Evolutionary conservation across 345 rosid genomes (phyloP).

Genomic region (Bruguiera parviflora): DNA sequence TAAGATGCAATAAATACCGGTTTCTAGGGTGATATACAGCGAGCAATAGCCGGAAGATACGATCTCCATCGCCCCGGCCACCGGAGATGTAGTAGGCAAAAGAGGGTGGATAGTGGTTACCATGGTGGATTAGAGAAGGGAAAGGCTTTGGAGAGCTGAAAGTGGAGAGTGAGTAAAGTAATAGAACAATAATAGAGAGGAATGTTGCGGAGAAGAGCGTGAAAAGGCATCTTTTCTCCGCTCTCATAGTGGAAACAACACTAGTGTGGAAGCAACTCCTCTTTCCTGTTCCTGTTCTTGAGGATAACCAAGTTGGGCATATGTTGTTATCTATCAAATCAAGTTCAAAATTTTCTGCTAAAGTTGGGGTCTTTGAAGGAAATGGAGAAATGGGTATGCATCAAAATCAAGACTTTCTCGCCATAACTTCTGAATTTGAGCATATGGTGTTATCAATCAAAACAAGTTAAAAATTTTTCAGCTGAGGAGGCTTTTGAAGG

Average conservation of each 20-base stretch:
- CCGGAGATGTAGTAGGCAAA: constrained; percentile 90
- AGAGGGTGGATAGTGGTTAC: constrained; percentile 78
- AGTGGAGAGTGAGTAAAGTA: constrained; percentile 71
- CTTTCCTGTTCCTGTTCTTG: constrained; percentile 10
- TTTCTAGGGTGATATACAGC: constrained; percentile 97
- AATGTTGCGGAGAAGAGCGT: constrained; percentile 76
- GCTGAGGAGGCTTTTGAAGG: neutral
- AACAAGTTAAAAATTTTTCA: constrained; percentile 4
- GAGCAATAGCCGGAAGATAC: constrained; percentile 73
- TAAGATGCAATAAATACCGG: constrained; percentile 78
- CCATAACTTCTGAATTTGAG: constrained; percentile 17
- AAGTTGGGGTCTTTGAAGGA: neutral
- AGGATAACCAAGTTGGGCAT: constrained; percentile 36
- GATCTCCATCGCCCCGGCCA: constrained; percentile 61
- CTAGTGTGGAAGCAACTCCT: neutral
- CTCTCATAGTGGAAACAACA: constrained; percentile 54
- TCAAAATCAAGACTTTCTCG: constrained; percentile 3
- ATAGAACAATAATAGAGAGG: constrained; percentile 61
- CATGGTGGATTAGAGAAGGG: constrained; percentile 72
- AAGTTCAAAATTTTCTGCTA: constrained; percentile 1
- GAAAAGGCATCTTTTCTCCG: constrained; percentile 91
- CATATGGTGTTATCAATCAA: constrained; percentile 31
- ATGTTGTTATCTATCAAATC: constrained; percentile 22
- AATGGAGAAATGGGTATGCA: neutral
- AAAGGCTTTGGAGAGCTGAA: constrained; percentile 63